Evolutionary conservation across 2,329 filamentous ascomycete species (phyloP).

Genomic region (Cadophora sp.): DNA sequence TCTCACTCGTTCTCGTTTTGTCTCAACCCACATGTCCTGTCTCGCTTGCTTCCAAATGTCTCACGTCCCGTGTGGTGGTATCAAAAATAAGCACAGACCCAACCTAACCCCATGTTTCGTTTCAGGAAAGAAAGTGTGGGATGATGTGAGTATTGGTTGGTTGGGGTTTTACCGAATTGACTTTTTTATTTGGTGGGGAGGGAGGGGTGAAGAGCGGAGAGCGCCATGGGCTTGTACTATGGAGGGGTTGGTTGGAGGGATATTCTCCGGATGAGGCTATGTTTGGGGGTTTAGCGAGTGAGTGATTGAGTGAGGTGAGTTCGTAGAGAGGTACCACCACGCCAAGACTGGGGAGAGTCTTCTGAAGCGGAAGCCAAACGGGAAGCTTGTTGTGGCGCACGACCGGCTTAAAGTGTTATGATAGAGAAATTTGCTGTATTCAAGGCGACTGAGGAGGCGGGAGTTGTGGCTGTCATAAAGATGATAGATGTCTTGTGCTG

Average conservation of each 20-base stretch:
- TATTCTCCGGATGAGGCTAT: neutral
- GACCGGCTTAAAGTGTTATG: neutral
- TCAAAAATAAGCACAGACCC: neutral
- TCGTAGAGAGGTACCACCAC: neutral
- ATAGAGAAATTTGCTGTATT: no score
- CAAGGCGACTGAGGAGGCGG: no score
- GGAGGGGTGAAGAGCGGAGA: neutral
- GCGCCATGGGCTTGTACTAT: neutral
- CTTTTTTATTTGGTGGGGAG: neutral
- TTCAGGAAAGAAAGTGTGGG: neutral
- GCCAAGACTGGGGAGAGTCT: neutral
- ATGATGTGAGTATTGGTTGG: neutral
- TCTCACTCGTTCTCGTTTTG: neutral
- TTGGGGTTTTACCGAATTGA: neutral
- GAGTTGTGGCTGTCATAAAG: neutral
- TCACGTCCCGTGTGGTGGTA: neutral
- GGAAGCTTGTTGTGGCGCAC: neutral
- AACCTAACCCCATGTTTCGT: constrained; percentile 1
- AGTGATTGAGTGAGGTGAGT: neutral
- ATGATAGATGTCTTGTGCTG: neutral
- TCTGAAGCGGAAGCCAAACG: neutral
- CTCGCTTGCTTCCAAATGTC: neutral
- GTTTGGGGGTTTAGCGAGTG: neutral
- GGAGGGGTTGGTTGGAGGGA: neutral
- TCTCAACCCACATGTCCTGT: neutral